Conservation (phyloP, 2,329 filamentous ascomycete species). For the Penicillium concentricum region DNA sequence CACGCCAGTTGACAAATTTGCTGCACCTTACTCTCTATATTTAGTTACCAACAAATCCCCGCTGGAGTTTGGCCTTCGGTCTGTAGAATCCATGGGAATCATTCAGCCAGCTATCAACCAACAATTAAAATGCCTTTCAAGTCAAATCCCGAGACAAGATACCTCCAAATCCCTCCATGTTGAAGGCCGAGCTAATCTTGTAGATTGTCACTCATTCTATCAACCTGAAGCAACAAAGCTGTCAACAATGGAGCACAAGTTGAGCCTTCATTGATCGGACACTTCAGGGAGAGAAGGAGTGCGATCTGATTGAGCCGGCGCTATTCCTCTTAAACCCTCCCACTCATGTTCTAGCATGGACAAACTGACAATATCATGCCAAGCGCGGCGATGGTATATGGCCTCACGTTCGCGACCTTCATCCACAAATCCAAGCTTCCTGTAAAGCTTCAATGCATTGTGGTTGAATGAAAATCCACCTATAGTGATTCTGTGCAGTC, state of each 20-base stretch:
- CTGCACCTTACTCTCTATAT: no score
- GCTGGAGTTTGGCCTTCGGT: no score
- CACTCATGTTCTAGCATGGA: conserved; percentile 7
- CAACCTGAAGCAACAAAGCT: not conserved
- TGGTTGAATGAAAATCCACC: conserved; percentile 8
- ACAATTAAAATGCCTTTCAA: no score
- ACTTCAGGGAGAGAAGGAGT: not conserved
- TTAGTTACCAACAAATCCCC: no score
- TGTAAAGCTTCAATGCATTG: conserved; percentile 9
- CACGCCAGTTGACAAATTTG: no score
- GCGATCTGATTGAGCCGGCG: not conserved
- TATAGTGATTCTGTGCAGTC: conserved; percentile 8
- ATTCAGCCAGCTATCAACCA: not conserved
- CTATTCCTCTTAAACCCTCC: conserved; percentile 1
- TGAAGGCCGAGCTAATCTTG: not conserved
- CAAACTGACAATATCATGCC: conserved; percentile 13
- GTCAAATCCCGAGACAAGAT: not conserved
- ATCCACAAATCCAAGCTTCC: conserved; percentile 12
- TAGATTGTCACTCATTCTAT: not conserved
- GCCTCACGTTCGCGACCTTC: conserved; percentile 17
- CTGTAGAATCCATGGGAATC: not conserved
- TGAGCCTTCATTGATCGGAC: not conserved
- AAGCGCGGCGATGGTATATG: conserved; percentile 4
- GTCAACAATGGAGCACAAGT: not conserved
- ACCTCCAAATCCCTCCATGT: not conserved